These are phyloP conservation scores for Penicillium verrucosum DNA, from an alignment of 2,329 filamentous ascomycete genomes.

Conservation along the genomic window DNA sequence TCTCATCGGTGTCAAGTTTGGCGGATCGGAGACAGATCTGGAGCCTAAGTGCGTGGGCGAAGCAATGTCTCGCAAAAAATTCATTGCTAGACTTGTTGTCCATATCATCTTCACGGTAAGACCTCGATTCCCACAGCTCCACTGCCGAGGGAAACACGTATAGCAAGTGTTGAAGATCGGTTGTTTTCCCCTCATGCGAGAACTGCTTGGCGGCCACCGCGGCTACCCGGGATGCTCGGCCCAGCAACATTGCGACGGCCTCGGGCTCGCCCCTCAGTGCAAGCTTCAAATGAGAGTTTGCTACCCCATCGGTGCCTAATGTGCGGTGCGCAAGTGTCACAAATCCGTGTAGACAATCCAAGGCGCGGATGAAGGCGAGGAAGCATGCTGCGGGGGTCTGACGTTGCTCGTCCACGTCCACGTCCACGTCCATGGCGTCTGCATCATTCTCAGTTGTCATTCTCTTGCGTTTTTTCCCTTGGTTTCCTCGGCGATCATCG, in stretches of 20 bases:
- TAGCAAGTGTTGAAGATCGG: constrained; percentile 35
- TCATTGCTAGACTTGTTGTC: constrained; percentile 37
- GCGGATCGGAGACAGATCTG: constrained; percentile 27
- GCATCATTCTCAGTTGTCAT: constrained; percentile 21
- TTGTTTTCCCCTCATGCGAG: constrained; percentile 27
- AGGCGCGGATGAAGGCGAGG: constrained; percentile 31
- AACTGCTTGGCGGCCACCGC: constrained; percentile 32
- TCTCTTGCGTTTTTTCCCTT: constrained; percentile 42
- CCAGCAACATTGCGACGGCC: constrained; percentile 34
- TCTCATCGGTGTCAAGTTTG: constrained; percentile 33
- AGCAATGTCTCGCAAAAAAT: constrained; percentile 34
- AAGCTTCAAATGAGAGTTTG: constrained; percentile 41
- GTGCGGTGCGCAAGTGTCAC: constrained; percentile 28
- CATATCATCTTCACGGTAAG: constrained; percentile 32
- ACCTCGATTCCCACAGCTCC: constrained; percentile 40
- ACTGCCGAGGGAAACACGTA: constrained; percentile 34
- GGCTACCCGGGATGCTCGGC: constrained; percentile 34
- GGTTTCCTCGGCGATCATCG: constrained; percentile 21
- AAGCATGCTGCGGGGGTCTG: constrained; percentile 33
- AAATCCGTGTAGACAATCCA: constrained; percentile 37
- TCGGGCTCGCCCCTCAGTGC: constrained; percentile 38
- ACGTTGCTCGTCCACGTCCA: constrained; percentile 31
- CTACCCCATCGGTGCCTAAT: constrained; percentile 28
- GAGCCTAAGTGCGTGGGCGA: constrained; percentile 35
- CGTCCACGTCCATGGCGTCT: constrained; percentile 31